Base-by-base conservation (phyloP, 495 filamentous ascomycete species). In the Bryoglossum gracile region DNA sequence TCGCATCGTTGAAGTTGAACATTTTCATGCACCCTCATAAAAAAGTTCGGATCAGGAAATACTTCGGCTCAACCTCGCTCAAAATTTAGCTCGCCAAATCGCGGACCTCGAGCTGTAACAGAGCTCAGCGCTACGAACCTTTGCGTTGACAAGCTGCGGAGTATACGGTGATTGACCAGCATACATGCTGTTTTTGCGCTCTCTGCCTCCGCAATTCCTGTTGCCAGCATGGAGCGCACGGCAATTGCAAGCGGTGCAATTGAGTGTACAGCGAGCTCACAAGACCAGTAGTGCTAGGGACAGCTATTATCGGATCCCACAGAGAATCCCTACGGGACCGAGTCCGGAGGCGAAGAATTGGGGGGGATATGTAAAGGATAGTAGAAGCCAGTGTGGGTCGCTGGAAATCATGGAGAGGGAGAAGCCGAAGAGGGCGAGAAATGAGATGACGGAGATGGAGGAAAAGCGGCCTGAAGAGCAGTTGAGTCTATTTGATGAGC, bases 401-500 rank as follows among this genome's bases (percentile, higher is more conserved):
- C n/a, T n/a, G n/a, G n/a, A n/a, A n/a, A n/a, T n/a, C n/a, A n/a
- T n/a, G n/a, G n/a, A n/a, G n/a, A n/a, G n/a, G n/a, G n/a, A n/a
- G n/a, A n/a, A n/a, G n/a, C n/a, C n/a, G n/a, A n/a, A n/a, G n/a
- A n/a, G n/a, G n/a, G n/a, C n/a, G n/a, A n/a, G n/a, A n/a, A n/a
- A n/a, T n/a, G n/a, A n/a, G n/a, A n/a, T n/a, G n/a, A n/a, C n/a
- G n/a, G n/a, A n/a, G n/a, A n/a, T n/a, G n/a, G 22, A 43, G 16
- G 9, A 23, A n/a, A n/a, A 43, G 16, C 26, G 26, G 13, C 26
- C 5, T 5, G 13, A 5, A 5, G 26, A 30, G 13, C 6, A 9
- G 39, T 28, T 16, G 43, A 72, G 77, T 6, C 66, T 81, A n/a
- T 68, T 80, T 40, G 74, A 77, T 26, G 68, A 76, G 54, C 67